Evolutionary conservation across 345 rosid species (phyloP), one percentile per base, ranked within the genome.

Genomic region (Chamaenerion angustifolium): DNA sequence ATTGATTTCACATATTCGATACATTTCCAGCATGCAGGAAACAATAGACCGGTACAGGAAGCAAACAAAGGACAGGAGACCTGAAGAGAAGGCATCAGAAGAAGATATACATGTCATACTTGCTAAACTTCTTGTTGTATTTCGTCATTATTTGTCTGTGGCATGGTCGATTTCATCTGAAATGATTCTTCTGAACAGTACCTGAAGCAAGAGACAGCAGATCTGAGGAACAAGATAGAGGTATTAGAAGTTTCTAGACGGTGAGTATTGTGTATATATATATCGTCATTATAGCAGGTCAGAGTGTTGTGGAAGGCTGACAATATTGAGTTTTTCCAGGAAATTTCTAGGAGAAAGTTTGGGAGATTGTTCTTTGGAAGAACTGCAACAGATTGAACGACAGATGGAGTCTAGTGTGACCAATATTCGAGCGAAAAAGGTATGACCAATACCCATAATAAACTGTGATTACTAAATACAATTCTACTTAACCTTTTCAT

Each of bases 181-280:
- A 31, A 31, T 31, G 37, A 31, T 31, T 31, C 37, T 7, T 31
- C 37, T 31, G 37, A 3, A 1, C 95, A 92, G 95, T 75, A 67
- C 59, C 59, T 86, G 76, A 86, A 80, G 80, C 56, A 48, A 18
- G 98, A 92, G 70, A 78, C 85, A 61, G 74, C 74, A 50, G 59
- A 43, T 58, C 73, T 92, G 93, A 41, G 64, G 76, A 79, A 82
- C 76, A 86, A 73, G 72, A 83, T 86, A 48, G 95, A 86, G 74
- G 57, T 54, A 56, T 94, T 86, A 48, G 96, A 86, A 66, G 72
- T 56, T 47, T 75, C 92, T 10, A 83, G 72, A 72, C 73, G 90
- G 95, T 81, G 11, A n/a, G 35, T n/a, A 6, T 15, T 40, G 4
- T 51, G 4, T 14, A 3, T 6, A 17, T 11, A 16, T 15, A 53